Percentiles rank a stretch among this genome's conserved stretches.
phyloP scores from a whole-genome alignment of 2,329 filamentous ascomycete species.

The Parascedosporium putredinis region DNA sequence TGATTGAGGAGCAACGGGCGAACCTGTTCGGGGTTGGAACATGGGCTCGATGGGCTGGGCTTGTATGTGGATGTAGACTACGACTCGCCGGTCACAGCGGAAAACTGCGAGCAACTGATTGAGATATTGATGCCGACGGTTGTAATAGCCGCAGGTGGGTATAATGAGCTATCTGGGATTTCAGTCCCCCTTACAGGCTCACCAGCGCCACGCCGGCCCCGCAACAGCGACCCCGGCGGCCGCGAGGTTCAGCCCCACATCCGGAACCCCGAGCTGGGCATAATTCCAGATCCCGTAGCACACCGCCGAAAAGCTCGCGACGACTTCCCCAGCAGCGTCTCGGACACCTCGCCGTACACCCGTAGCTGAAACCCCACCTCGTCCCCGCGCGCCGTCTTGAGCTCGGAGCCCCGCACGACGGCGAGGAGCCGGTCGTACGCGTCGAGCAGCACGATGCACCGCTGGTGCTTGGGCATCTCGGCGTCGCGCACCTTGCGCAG shows the following conservation, averaged over 20 bases:
- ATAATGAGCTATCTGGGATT: no score
- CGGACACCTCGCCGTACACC: not conserved
- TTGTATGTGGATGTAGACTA: no score
- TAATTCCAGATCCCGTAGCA: not conserved
- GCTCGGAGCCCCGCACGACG: not conserved
- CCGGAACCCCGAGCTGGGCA: not conserved
- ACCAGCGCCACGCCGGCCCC: slow-evolving; percentile 7
- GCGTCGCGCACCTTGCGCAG: not conserved
- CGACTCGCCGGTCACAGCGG: no score
- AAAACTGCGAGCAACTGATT: no score
- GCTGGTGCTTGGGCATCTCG: not conserved
- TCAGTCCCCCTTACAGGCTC: not conserved
- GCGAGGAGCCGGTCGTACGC: not conserved
- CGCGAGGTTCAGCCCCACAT: not conserved
- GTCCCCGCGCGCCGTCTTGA: not conserved
- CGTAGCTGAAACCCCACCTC: not conserved
- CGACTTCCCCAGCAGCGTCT: not conserved
- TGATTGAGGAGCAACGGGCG: no score
- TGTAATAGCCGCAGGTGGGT: no score
- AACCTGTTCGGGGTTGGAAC: no score
- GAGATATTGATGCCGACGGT: no score
- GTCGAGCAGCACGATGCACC: not conserved
- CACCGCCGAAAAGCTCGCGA: not conserved
- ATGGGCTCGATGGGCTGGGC: no score
- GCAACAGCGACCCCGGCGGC: not conserved